These are phyloP conservation scores for Pascua guehoae DNA, from an alignment of 1,284 basidiomycete species.

Conservation along the genomic window DNA sequence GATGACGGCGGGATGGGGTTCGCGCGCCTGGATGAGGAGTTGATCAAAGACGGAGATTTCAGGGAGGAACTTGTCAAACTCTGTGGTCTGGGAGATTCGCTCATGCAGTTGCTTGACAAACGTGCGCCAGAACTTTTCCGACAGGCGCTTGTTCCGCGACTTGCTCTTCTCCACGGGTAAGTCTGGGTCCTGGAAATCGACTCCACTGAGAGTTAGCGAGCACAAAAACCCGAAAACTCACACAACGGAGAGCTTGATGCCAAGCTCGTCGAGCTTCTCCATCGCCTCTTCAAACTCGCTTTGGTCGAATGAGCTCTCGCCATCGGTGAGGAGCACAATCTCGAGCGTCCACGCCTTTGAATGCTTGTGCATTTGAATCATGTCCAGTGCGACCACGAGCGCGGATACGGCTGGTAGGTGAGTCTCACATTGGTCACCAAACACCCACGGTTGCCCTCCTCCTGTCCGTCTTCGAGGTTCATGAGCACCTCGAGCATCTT, in stretches of 20 bases:
- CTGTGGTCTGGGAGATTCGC: slow-evolving; percentile 42
- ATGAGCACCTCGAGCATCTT: slow-evolving; percentile 71
- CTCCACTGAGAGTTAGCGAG: slow-evolving; percentile 25
- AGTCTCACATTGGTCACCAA: no score
- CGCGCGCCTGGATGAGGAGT: slow-evolving; percentile 64
- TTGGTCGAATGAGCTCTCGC: slow-evolving; percentile 48
- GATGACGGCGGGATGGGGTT: slow-evolving; percentile 64
- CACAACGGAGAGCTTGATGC: slow-evolving; percentile 65
- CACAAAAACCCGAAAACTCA: slow-evolving; percentile 8
- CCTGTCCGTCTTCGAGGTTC: slow-evolving; percentile 56
- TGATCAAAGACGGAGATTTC: slow-evolving; percentile 67
- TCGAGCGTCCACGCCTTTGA: slow-evolving; percentile 76
- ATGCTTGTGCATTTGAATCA: slow-evolving; percentile 55
- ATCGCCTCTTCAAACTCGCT: slow-evolving; percentile 68
- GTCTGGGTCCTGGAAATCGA: slow-evolving; percentile 32
- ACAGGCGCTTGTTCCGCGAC: slow-evolving; percentile 54
- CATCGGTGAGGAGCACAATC: slow-evolving; percentile 75
- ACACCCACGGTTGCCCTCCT: slow-evolving; percentile 42
- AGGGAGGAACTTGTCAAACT: slow-evolving; percentile 49
- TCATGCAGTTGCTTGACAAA: slow-evolving; percentile 54
- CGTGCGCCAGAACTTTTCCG: slow-evolving; percentile 69
- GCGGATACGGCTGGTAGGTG: slow-evolving; percentile 69
- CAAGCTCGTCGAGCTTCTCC: slow-evolving; percentile 57
- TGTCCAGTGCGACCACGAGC: slow-evolving; percentile 77
- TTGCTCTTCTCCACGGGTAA: slow-evolving; percentile 40